Percentiles rank a stretch among this genome's conserved stretches.
Conservation (phyloP, 805 yeast genomes). For the Pichia californica region DNA sequence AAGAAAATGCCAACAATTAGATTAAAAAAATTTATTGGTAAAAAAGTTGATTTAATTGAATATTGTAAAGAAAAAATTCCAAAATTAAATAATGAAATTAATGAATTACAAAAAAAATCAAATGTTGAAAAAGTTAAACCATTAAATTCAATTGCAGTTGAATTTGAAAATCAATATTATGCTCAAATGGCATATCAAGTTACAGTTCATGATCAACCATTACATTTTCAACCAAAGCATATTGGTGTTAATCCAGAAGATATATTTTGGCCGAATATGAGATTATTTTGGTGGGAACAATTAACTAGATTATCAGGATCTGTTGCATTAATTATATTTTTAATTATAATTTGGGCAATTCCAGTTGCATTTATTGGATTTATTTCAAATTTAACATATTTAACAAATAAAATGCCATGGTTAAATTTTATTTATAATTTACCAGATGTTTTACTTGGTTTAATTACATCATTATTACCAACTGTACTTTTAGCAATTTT, state of each 20-base stretch:
- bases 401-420: slow-evolving; percentile 51
- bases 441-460: slow-evolving; percentile 50
- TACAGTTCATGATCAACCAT: slow-evolving; percentile 56
- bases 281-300: slow-evolving; percentile 78
- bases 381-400: slow-evolving; percentile 58
- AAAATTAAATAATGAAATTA: slow-evolving; percentile 49
- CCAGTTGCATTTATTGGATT: slow-evolving; percentile 78
- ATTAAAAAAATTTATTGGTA: slow-evolving; percentile 37
- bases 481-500: slow-evolving; percentile 57
- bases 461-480: slow-evolving; percentile 65
- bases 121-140: slow-evolving; percentile 43
- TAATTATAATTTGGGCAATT: slow-evolving; percentile 63
- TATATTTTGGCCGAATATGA: slow-evolving; percentile 64
- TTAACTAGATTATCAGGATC: slow-evolving; percentile 49
- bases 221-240: slow-evolving; percentile 52
- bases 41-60: slow-evolving; percentile 58
- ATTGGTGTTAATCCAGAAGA: slow-evolving; percentile 61
- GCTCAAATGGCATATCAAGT: slow-evolving; percentile 71
- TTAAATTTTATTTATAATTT: slow-evolving; percentile 50
- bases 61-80: slow-evolving; percentile 54
- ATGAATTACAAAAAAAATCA: slow-evolving; percentile 40
- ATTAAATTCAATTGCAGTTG: slow-evolving; percentile 77
- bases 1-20: slow-evolving; percentile 62
- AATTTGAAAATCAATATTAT: slow-evolving; percentile 66
- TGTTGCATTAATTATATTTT: slow-evolving; percentile 44